Base-by-base conservation (phyloP, 495 filamentous ascomycete species). In the Letharia columbiana region DNA sequence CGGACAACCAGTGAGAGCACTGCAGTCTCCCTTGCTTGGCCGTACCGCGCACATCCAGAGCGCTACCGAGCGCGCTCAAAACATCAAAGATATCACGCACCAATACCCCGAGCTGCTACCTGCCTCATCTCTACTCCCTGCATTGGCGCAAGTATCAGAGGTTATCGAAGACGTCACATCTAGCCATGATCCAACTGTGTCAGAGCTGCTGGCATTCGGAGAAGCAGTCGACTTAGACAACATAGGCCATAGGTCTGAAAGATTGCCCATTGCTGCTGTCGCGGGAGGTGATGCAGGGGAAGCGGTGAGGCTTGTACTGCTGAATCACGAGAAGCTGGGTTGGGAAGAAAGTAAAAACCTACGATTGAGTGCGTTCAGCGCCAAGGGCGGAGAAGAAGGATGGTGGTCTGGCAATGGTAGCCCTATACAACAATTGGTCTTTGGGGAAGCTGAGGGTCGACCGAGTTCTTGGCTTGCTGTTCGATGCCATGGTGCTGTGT, bases 391-490 rank as follows among this genome's bases (percentile, higher is more conserved):
- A 18, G 81, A 88, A 18, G 73, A 72, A 54, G 77, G 77, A 12
- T 80, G 84, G 73, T 88, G 86, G 84, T 74, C 69, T 44, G 82
- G 81, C 28, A 79, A 79, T 60, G 80, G 81, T 15, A 78, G 78
- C 17, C 82, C 86, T 10, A 86, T 95, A 66, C 82, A 80, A 52
- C 83, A 90, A 71, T 75, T 96, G 40, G 83, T 83, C 69, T 91
- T 89, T 73, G 81, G 85, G 23, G 73, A 81, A 47, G 74, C 83
- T 45, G 54, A 74, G 18, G 80, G 81, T 28, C 76, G 75, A 56
- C 76, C 78, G 40, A 74, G 79, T 20, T 76, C 79, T 13, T 89
- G 85, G 82, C 76, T 92, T 69, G 80, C 88, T 28, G 82, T 87
- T 47, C 85, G 88, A 41, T 83, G 84, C 52, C 72, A 77, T 31